phyloP scores from a whole-genome alignment of 2,329 filamentous ascomycete genomes.

The Colletotrichum sp. region DNA sequence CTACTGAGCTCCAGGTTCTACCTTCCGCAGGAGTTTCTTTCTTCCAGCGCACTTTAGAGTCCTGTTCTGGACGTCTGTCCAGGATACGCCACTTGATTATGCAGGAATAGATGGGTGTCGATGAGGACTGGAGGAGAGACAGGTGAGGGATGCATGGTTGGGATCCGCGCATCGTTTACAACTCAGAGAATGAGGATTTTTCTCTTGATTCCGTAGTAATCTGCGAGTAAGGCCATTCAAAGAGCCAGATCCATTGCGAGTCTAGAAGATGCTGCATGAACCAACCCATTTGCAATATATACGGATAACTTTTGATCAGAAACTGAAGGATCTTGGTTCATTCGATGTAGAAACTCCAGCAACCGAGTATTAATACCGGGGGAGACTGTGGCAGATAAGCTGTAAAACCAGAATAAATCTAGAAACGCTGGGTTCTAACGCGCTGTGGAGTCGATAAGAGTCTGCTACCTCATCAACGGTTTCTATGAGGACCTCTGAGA shows the following conservation, averaged over 20 bases:
- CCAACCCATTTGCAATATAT: neutral
- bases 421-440: no score
- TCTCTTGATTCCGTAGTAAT: neutral
- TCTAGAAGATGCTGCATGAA: neutral
- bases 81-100: accelerated
- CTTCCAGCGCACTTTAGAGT: accelerated
- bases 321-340: neutral
- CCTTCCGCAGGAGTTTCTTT: accelerated
- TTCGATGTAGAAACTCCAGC: neutral
- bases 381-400: neutral
- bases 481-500: neutral
- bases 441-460: no score
- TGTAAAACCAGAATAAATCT: no score
- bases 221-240: accelerated
- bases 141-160: accelerated
- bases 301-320: accelerated
- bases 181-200: accelerated
- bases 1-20: accelerated
- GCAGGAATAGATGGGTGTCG: neutral
- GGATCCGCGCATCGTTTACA: accelerated
- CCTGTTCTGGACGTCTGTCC: neutral
- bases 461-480: neutral
- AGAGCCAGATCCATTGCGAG: accelerated
- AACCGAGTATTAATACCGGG: neutral
- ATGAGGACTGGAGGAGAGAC: neutral